Base-by-base conservation (phyloP, 179 eudicot genomes). In the Silene vulgaris region DNA sequence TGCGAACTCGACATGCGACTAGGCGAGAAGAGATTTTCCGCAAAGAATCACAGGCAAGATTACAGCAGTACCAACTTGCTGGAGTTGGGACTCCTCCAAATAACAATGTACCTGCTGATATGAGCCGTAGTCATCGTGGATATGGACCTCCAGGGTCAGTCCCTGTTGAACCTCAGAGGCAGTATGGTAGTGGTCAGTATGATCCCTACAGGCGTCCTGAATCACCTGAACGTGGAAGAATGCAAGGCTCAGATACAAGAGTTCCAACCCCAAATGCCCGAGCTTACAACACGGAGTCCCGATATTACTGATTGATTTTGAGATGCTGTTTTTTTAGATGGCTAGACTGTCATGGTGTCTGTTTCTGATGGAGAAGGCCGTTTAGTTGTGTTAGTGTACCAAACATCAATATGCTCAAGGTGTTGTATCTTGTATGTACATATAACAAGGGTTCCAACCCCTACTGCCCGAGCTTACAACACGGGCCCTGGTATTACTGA, bases 11-110 rank as follows among this genome's bases (percentile, higher is more conserved):
- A 43, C 86, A 89, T 54, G 83, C 92, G 28, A 61, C 60, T 77
- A 88, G 85, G 30, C 86, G 91, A 82, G 92, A 92, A 50, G 97
- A 94, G 43, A 70, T 88, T 71, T 87, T 94, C 45, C 85, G 78
- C 29, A 85, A 80, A 83, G 98, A 94, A 78, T 86, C 94, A 64
- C 92, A 86, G 60, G 87, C 86, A 35, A 86, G 97, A 45, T 83
- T 86, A 61, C 96, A 86, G 75, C 91, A 88, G 68, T 90, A 90
- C 84, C 94, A 92, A 72, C 89, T 85, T 73, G 84, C 85, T 40
- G 76, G 79, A 35, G 69, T 80, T 82, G 92, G 80, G 68, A 73
- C 79, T 52, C 79, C 82, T 60, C 82, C 83, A 14, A 80, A 73
- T 74, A 86, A 84, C 68, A 79, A 76, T 60, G 77, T 78, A 17